Evolutionary conservation across 352 stramenopile species (phyloP), one percentile per base, ranked within the genome.

Genomic region (Phytopythium litorale): DNA sequence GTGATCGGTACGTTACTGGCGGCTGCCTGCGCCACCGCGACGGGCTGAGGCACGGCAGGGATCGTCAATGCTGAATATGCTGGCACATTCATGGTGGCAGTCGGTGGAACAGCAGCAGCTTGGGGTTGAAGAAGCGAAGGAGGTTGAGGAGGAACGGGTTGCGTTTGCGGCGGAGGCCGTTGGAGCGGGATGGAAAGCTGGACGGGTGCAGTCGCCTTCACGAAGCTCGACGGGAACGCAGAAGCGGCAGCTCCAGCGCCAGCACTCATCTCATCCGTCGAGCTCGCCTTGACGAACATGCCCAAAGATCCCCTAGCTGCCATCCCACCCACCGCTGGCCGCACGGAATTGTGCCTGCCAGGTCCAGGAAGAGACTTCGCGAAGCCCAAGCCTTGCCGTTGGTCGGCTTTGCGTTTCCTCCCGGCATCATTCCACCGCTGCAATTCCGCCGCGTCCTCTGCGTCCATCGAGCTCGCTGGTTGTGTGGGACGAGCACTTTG

Each of bases 381-480:
- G 49, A 94, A 92, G 0, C 86, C 86, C 18, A 94, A 64, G 23
- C 86, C 87, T 78, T 87, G 83, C 7, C 84, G 78, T 62, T 84
- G 76, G 2, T 89, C 83, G 16, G 74, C 67, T 45, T 89, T 91
- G 33, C 59, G 81, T 32, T 84, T 92, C 9, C 68, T 69, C 12
- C 71, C 71, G 50, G 55, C 86, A n/a, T 76, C 67, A 21, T 73
- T 78, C 79, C 78, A 93, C 21, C 81, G 74, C 43, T 78, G 65
- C 64, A 91, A 67, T 51, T 91, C 84, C 32, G 61, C 63, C 18
- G 67, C 70, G 50, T 91, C 76, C 61, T 82, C 72, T 21, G 73
- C 71, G 52, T 83, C 73, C 7, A 79, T 46, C 37, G 7, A 21
- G 19, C 5, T 21, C 12, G 13, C 12, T 13, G 38, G 16, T n/a